Evolutionary conservation across 306 rosid genomes (phyloP).

Genomic region (Corylus heterophylla): DNA sequence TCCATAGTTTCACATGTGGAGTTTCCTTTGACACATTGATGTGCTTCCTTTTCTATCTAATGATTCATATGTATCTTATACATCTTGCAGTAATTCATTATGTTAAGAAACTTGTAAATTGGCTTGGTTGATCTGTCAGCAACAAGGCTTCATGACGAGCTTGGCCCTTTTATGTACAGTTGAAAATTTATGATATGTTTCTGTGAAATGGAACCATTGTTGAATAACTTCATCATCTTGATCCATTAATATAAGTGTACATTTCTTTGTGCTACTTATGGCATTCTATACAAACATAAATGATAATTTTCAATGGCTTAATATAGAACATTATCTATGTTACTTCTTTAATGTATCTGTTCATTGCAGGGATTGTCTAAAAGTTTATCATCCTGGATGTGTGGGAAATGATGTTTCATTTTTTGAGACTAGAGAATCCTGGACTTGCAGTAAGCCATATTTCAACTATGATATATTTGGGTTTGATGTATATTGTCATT

Average conservation of each 20-base stretch:
- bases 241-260: background rate
- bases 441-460: conserved; percentile 63
- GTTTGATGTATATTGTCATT: background rate
- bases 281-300: background rate
- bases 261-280: background rate
- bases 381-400: conserved; percentile 66
- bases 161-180: background rate
- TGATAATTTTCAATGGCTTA: background rate
- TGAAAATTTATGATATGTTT: background rate
- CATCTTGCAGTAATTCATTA: too few relatives aligned
- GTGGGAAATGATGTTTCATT: conserved; percentile 31
- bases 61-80: too few relatives aligned
- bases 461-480: conserved; percentile 1
- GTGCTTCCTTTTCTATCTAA: too few relatives aligned
- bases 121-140: background rate
- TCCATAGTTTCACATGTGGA: too few relatives aligned
- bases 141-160: background rate
- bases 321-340: background rate
- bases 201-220: background rate
- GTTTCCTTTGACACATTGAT: too few relatives aligned
- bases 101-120: background rate
- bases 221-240: background rate
- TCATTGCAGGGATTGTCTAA: conserved; percentile 52
- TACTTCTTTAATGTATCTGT: background rate
- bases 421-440: conserved; percentile 16